Percentiles rank a stretch among this genome's conserved stretches.
Conservation (phyloP, 2,329 filamentous ascomycete species). For the Sporothrix protearum region DNA sequence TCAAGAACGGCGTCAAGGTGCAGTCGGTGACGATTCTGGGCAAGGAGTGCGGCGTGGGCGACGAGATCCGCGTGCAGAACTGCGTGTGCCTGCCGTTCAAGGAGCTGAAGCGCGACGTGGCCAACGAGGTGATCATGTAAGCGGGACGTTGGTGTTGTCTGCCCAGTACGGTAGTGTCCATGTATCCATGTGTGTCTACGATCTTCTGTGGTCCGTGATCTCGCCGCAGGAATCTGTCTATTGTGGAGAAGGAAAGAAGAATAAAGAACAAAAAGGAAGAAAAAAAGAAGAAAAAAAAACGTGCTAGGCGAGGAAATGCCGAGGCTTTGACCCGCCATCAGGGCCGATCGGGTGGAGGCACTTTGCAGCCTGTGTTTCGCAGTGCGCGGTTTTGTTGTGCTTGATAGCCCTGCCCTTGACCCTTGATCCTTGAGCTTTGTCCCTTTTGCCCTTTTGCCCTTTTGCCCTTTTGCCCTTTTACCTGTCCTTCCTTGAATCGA, state of each 20-base stretch:
- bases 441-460: background rate
- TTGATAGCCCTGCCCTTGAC: background rate
- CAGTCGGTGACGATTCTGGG: conserved; percentile 97
- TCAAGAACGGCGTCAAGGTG: conserved; percentile 98
- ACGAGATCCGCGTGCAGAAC: conserved; percentile 95
- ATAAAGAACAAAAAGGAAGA: background rate
- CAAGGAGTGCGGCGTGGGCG: conserved; percentile 90
- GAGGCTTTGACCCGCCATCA: background rate
- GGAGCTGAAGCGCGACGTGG: conserved; percentile 90
- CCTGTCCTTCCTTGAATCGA: background rate
- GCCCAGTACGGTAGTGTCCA: too few relatives aligned
- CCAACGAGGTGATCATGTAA: conserved; percentile 90
- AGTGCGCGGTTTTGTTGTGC: background rate
- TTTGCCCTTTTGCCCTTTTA: background rate
- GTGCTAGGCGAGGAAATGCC: background rate
- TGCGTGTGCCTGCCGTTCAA: conserved; percentile 97
- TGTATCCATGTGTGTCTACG: background rate
- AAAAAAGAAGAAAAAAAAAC: background rate
- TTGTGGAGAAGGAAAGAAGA: background rate
- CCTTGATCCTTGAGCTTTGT: background rate
- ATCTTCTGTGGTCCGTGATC: background rate
- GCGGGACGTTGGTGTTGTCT: background rate
- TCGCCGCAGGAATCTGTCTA: background rate
- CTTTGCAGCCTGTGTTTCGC: background rate
- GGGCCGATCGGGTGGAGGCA: background rate